Base-by-base conservation (phyloP, 192 early-diverging fungal genomes). In the Coemansia sp. region DNA sequence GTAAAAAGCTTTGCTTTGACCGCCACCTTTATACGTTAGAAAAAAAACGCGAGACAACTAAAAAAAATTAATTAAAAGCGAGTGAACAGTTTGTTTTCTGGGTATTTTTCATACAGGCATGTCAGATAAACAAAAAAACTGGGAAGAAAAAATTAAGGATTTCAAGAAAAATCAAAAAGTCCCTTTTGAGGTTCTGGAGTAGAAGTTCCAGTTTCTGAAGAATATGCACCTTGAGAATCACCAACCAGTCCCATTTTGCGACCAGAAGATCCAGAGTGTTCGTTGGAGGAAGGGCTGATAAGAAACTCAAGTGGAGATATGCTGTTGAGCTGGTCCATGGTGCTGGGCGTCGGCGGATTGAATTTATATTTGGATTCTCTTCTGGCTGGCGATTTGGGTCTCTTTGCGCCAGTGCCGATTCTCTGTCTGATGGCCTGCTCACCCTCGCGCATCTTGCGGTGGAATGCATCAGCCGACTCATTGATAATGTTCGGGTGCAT, bases 271-370 rank as follows among this genome's bases (percentile, higher is more conserved):
- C 12, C 42, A 12, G 42, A 8, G 42, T 45, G 12, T 12, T 45
- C 42, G 42, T 3, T 45, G 3, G 42, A 45, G n/a, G 22, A 25
- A 10, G 59, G 40, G 25, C 59, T 48, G 25, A 60, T 66, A 4
- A 84, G 61, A 22, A 84, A 84, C 64, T 84, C 83, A 40, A 80
- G 36, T 14, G 83, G 83, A 36, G 83, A 84, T n/a, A 84, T 76
- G 42, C 69, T 68, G 68, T 77, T 75, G 48, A 84, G 76, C 25
- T 66, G 67, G 29, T 66, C 74, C 77, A 84, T 73, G 11, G 83
- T 80, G 50, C 77, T 66, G 12, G 83, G 83, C 17, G 83, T 84
- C 10, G 78, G 83, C 52, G 83, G 73, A 18, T 69, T 80, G 31
- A 84, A 80, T 33, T 51, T 63, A 50, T 77, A 84, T 51, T 82